Evolutionary conservation across 2,329 filamentous ascomycete genomes (phyloP), one percentile per base, ranked within the genome.

Genomic region (Cercospora canescens): DNA sequence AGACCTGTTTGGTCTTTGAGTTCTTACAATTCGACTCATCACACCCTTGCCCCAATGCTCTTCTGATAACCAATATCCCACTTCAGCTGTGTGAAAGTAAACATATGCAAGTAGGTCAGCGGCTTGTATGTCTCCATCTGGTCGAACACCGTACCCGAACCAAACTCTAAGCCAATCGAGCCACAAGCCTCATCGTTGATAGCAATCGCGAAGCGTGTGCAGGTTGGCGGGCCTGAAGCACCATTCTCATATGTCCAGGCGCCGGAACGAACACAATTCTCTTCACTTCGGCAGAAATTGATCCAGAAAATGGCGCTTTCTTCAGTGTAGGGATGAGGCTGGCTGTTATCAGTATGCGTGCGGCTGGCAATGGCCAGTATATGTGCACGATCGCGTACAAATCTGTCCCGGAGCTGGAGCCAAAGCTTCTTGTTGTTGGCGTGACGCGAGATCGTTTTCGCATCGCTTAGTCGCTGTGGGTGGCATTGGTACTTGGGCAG

Each of bases 21-120:
- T 34, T 21, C 41, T 35, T 55, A 60, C 57, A 12, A 62, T 28
- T 24, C 32, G 45, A 12, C 30, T 21, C 60, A 62, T 62, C 35
- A 61, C 24, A 12, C 69, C 71, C 24, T 70, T 63, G 0, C 80
- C 78, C 78, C 78, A 79, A 37, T 72, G 72, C 32, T 67, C 66
- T 61, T 79, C 77, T 16, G 74, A 76, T 11, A 82, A 63, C 81
- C 81, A 83, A 70, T 79, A 82, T 9, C 80, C 80, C 1, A 82
- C 57, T 64, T 81, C 79, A 0, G 76, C 80, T 1, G 72, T 73
- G 62, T 79, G 79, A 5, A 76, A 69, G 16, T 75, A 72, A 16
- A 79, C 71, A 63, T 81, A 79, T 34, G 45, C n/a, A 21, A 16
- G 32, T 24, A n/a, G 21, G 32, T 35, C 12, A 30, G 52, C 48